Conservation (phyloP, 2,329 filamentous ascomycete species). For the Fusarium sp. region DNA sequence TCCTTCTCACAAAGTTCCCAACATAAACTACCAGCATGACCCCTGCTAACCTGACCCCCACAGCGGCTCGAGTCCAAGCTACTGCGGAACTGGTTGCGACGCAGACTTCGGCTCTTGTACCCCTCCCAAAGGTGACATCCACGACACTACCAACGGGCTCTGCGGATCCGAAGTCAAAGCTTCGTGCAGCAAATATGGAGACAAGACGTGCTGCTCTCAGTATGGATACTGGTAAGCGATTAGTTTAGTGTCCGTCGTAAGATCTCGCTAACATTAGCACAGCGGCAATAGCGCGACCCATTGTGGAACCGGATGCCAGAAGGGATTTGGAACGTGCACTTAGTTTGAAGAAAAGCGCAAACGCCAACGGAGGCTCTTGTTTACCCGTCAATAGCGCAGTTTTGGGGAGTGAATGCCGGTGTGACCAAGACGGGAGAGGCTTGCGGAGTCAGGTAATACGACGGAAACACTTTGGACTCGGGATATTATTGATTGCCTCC, state of each 20-base stretch:
- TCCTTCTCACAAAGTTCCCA: background rate
- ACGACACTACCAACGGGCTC: conserved; percentile 52
- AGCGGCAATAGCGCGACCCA: conserved; percentile 47
- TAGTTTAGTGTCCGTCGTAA: background rate
- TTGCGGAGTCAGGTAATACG: conserved; percentile 15
- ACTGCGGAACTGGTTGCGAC: conserved; percentile 55
- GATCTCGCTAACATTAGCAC: conserved; percentile 5
- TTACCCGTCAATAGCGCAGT: conserved; percentile 1
- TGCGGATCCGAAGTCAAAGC: conserved; percentile 49
- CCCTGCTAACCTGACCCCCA: conserved; percentile 34
- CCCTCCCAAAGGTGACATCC: conserved; percentile 34
- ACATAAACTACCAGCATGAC: background rate
- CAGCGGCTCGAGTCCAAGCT: conserved; percentile 48
- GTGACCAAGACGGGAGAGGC: conserved; percentile 9
- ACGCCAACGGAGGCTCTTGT: conserved; percentile 25
- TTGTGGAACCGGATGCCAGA: conserved; percentile 52
- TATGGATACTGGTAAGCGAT: conserved; percentile 51
- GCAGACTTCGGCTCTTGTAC: conserved; percentile 51
- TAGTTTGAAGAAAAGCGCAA: background rate
- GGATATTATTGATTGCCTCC: conserved; percentile 5
- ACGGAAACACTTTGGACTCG: background rate
- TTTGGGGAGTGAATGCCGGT: background rate
- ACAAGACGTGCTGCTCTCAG: conserved; percentile 52
- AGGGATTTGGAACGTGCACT: conserved; percentile 48
- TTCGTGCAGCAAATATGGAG: conserved; percentile 48